A percentile compares a stretch with the other conserved stretches of the same genome.
Conservation (phyloP, 1,284 basidiomycete species). For the Cutaneotrichosporon arboriforme region DNA sequence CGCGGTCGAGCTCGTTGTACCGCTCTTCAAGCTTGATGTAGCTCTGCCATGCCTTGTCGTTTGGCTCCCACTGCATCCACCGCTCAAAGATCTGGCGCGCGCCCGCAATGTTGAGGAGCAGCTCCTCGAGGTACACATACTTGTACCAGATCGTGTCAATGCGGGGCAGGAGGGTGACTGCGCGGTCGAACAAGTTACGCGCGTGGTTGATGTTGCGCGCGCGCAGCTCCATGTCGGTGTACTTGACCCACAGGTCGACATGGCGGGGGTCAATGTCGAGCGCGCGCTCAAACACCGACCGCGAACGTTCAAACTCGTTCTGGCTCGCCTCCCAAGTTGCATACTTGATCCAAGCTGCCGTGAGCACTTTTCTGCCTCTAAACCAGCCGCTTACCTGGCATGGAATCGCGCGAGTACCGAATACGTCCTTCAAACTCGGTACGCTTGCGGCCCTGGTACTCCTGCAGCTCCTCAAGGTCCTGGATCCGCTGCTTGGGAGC, state of each 20-base stretch:
- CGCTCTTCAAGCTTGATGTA: slow-evolving; percentile 96
- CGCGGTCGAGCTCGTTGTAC: slow-evolving; percentile 85
- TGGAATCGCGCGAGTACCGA: slow-evolving; percentile 64
- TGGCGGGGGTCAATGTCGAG: slow-evolving; percentile 89
- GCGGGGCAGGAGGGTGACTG: slow-evolving; percentile 89
- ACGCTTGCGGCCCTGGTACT: slow-evolving; percentile 89
- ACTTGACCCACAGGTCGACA: slow-evolving; percentile 87
- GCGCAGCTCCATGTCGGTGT: slow-evolving; percentile 98
- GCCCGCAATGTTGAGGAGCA: slow-evolving; percentile 90
- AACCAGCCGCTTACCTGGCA: slow-evolving; percentile 36
- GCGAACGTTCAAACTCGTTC: slow-evolving; percentile 85
- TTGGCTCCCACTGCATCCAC: slow-evolving; percentile 99
- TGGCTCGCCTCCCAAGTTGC: slow-evolving; percentile 81
- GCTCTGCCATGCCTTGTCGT: slow-evolving; percentile 98
- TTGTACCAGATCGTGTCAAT: slow-evolving; percentile 94
- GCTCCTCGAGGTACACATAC: slow-evolving; percentile 96
- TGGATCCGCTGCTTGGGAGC: slow-evolving; percentile 93
- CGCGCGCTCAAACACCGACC: slow-evolving; percentile 94
- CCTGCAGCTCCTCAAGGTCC: slow-evolving; percentile 94
- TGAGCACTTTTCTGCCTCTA: background rate
- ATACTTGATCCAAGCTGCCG: slow-evolving; percentile 57
- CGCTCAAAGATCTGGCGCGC: slow-evolving; percentile 96
- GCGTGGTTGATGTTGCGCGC: slow-evolving; percentile 94
- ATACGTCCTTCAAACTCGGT: slow-evolving; percentile 97
- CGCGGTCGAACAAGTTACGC: slow-evolving; percentile 92